These are phyloP conservation scores for Orbilia oligospora DNA, from an alignment of 2,329 filamentous ascomycete species.

Conservation along the genomic window DNA sequence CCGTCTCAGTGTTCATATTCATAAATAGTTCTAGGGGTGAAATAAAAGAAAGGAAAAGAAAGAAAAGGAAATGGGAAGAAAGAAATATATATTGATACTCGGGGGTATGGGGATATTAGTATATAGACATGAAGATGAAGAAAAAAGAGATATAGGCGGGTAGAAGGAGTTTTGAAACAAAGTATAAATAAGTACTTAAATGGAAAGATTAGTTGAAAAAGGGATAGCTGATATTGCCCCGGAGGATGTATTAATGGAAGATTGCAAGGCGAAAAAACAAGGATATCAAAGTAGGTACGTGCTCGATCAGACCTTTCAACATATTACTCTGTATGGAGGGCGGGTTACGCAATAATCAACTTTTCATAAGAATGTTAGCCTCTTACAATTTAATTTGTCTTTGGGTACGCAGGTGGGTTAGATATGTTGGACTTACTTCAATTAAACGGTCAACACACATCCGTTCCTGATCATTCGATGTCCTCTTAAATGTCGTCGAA, in stretches of 20 bases:
- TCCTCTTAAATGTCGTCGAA: constrained; percentile 71
- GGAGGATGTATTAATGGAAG: background rate
- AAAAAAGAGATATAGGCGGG: background rate
- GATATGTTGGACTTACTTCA: constrained; percentile 43
- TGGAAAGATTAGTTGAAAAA: background rate
- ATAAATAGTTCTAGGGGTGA: background rate
- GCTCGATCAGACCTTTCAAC: background rate
- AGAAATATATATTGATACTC: background rate
- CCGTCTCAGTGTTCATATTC: background rate
- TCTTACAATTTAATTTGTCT: background rate
- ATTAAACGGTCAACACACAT: constrained; percentile 60
- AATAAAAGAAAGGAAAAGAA: background rate
- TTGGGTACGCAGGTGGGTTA: background rate
- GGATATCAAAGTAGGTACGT: background rate
- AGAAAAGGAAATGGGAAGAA: background rate
- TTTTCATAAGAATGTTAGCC: background rate
- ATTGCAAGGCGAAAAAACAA: background rate
- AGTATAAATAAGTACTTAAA: too few relatives aligned
- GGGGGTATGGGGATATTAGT: background rate
- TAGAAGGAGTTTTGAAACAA: background rate
- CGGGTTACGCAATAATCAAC: constrained; percentile 54
- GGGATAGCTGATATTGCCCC: background rate
- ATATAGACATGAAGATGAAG: too few relatives aligned
- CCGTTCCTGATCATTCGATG: constrained; percentile 60
- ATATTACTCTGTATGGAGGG: background rate